Base-by-base conservation (phyloP, 306 rosid genomes). In the Trichosanthes cucumerina region DNA sequence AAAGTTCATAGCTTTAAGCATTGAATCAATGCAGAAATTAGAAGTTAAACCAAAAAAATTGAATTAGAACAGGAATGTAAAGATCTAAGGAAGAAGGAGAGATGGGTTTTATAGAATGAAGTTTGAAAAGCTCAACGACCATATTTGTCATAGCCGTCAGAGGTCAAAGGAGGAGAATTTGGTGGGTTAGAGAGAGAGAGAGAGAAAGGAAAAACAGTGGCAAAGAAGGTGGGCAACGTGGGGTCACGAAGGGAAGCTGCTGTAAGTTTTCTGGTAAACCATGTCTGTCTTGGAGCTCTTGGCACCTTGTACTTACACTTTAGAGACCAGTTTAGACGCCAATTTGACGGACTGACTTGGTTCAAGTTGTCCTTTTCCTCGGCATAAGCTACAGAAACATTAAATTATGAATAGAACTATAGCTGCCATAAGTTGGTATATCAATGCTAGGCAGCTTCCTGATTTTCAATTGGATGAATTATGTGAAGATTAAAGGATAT, bases 1-100 rank as follows among this genome's bases (percentile, higher is more conserved):
- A 6, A 77, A 85, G 83, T 81, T 86, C 84, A 79, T 83, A 73
- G 10, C 78, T 77, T 54, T 34, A 36, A 36, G 15, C 57, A 9
- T 28, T 28, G 12, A 72, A 36, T 43, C 28, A 11, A 72, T 5
- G 38, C 39, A 12, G 21, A 31, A 47, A 34, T 65, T 65, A 47
- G 11, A 46, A 47, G 24, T 4, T 13, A 39, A 23, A n/a, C 34
- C n/a, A 53, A 36, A 33, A 33, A 2, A 0, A 9, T 41, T 54
- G 66, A 54, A 34, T 19, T 3, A 54, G 60, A 76, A 9, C 34
- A 10, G 21, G 24, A 76, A 76, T 26, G 74, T n/a, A n/a, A 64
- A 34, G 66, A 73, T 57, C 62, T 72, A 64, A 74, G 50, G 60
- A 54, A 24, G 59, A n/a, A 2, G 19, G 31, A 16, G 53, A 41